Conservation (phyloP, 2,329 filamentous ascomycete species). For the Penicillium sp. region DNA sequence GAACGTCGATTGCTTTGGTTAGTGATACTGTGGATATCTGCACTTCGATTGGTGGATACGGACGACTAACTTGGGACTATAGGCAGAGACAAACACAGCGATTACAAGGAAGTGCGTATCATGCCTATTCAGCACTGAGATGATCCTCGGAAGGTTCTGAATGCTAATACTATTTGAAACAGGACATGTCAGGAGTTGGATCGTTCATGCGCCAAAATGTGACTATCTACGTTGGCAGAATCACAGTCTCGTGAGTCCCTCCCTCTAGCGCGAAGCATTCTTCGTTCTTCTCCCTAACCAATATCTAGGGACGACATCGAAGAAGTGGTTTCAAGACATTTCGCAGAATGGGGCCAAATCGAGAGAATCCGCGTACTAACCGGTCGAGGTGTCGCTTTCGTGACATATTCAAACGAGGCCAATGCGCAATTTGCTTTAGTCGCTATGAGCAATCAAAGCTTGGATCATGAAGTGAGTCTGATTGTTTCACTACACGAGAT, state of each 20-base stretch:
- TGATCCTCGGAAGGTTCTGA: neutral
- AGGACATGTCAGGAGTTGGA: conserved; percentile 83
- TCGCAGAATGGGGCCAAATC: conserved; percentile 92
- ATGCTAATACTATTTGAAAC: neutral
- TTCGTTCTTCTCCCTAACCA: neutral
- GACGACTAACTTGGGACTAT: neutral
- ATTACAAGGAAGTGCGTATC: conserved; percentile 20
- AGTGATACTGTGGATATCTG: conserved; percentile 66
- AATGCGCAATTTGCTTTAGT: conserved; percentile 90
- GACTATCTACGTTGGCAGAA: conserved; percentile 87
- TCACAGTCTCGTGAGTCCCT: conserved; percentile 2
- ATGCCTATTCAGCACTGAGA: neutral
- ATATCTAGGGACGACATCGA: conserved; percentile 76
- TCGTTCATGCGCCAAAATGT: conserved; percentile 87
- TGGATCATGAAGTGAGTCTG: conserved; percentile 63
- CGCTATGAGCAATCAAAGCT: conserved; percentile 88
- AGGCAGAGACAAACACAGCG: conserved; percentile 20
- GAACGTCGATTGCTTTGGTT: conserved; percentile 91
- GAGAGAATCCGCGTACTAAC: conserved; percentile 81
- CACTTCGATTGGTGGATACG: neutral
- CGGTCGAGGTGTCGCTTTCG: conserved; percentile 83
- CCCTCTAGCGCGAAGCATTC: neutral
- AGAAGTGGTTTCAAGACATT: conserved; percentile 89
- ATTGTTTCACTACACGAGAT: neutral
- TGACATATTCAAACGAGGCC: conserved; percentile 78